Percentiles rank a stretch among this genome's conserved stretches.
These are phyloP conservation scores for Rubroboletus pulcherrimus DNA, from an alignment of 768 basidiomycete species.

Conservation along the genomic window DNA sequence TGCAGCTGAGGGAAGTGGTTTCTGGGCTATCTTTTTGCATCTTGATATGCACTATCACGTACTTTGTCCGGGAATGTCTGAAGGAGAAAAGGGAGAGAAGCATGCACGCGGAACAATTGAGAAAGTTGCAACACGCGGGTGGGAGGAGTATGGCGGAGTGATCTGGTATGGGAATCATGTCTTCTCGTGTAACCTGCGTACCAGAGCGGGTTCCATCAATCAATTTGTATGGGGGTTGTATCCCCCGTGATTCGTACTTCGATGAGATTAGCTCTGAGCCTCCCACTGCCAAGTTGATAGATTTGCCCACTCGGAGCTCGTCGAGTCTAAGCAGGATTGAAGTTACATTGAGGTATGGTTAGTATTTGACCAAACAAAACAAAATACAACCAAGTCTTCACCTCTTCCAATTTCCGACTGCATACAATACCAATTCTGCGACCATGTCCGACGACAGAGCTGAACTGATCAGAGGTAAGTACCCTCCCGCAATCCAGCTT, in stretches of 20 bases:
- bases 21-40: constrained; percentile 6
- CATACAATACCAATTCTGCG: not conserved
- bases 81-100: constrained; percentile 20
- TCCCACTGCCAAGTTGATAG: not conserved
- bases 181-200: not conserved
- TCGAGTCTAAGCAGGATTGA: not conserved
- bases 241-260: not conserved
- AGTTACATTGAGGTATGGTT: not conserved
- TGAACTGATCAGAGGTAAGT: constrained; percentile 32
- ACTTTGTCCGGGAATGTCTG: constrained; percentile 10
- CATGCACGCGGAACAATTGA: constrained; percentile 17
- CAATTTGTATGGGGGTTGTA: not conserved
- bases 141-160: not conserved
- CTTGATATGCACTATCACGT: constrained; percentile 14
- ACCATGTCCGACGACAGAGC: constrained; percentile 34
- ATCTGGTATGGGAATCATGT: constrained; percentile 1
- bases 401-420: not conserved
- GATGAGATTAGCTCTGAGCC: not conserved
- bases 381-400: constrained; percentile 7
- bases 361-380: constrained; percentile 6
- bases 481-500: not conserved
- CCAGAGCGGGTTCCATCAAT: not conserved
- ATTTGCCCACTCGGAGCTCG: not conserved
- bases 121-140: not conserved
- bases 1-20: not conserved